Evolutionary conservation across 306 rosid genomes (phyloP), one percentile per base, ranked within the genome.

Genomic region (Quercus wislizeni): DNA sequence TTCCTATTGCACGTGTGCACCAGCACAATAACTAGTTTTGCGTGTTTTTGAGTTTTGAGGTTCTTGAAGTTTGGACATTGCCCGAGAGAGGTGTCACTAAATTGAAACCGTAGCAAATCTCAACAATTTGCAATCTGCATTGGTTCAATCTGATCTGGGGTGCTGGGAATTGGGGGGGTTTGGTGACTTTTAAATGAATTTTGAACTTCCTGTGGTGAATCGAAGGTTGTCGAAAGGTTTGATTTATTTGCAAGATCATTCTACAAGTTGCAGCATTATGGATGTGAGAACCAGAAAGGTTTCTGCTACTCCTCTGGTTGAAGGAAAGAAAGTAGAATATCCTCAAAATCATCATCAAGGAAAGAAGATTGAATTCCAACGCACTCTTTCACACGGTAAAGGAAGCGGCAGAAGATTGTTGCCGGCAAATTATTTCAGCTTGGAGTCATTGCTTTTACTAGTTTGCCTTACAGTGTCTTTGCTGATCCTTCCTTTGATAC

Each of bases 401-500:
- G 86, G 86, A 23, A 81, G 78, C 62, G 6, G 80, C 70, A 76
- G 75, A 52, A 84, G 86, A 79, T 59, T 84, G 77, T 31, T 81
- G 67, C 69, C 87, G 4, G 69, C 68, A 2, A 81, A 79, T 75
- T 87, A 79, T 59, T 87, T 84, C 38, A 87, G 90, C 83, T 33
- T 81, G 33, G 88, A 87, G 82, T 84, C 90, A 2, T 55, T 89
- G 79, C 88, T 81, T 21, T 76, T 86, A 49, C 86, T 89, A 1
- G 2, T 86, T 2, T 89, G 90, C 55, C 82, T 89, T 8, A 77
- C 92, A 0, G 87, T 81, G 1, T 84, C 92, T 12, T 74, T 89
- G 65, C 77, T 89, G 61, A 80, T 89, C 33, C 92, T 89, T 19
- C 92, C 92, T 11, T 79, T 89, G 84, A 71, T 89, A 30, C 88